Base-by-base conservation (phyloP, 352 stramenopile species). In the Stramenopiles sp. region DNA sequence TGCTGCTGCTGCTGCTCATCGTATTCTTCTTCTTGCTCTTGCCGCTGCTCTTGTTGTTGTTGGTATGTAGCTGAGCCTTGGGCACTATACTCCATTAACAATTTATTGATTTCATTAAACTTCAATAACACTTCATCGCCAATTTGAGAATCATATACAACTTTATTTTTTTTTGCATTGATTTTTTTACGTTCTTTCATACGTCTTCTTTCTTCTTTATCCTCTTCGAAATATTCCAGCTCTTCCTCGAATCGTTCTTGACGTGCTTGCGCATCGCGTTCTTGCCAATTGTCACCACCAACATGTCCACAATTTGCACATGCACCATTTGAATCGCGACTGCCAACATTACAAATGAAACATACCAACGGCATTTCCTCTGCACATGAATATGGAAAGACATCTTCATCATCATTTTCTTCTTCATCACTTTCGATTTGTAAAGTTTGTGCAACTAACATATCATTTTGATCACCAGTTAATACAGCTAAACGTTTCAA, bases 401-500 rank as follows among this genome's bases (percentile, higher is more conserved):
- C 20, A 23, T 69, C 53, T n/a, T n/a, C n/a, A 27, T 69, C 53
- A 27, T 69, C 53, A 27, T 27, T 69, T 20, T 69, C 53, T 69
- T 69, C 53, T 27, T 27, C 53, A 20, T 69, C 53, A 69, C 27
- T 69, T 69, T 69, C 53, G 20, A 23, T 27, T 69, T 69, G 20
- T 69, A 23, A 20, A 20, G 27, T 69, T 69, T 69, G 53, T 69
- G 53, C 53, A 23, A 69, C 27, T 23, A 69, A 27, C 53, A 27
- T 23, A 27, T 69, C 53, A 20, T 69, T 27, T 69, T 27, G 20
- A 27, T 69, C 27, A 23, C 53, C 53, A 27, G 53, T 69, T 27
- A 69, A 69, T 69, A 69, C 53, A 69, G 53, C 20, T 27, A 69
- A 69, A 69, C 53, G 53, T 69, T 69, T 69, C 27, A 69, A 69